These are phyloP conservation scores for Acer negundo DNA, from an alignment of 345 rosid species.

Conservation along the genomic window DNA sequence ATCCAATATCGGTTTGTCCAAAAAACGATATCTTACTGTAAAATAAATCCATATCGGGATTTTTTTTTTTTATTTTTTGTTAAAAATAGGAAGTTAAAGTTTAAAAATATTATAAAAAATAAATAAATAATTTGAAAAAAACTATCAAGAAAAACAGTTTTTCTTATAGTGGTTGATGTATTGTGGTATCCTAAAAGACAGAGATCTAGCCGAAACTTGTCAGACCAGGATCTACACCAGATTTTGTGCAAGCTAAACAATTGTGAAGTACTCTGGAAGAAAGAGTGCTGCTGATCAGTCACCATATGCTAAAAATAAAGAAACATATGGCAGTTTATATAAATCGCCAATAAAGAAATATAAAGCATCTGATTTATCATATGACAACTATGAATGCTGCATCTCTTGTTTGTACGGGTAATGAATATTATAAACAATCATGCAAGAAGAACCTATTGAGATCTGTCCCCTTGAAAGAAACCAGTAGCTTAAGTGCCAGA, in stretches of 20 bases:
- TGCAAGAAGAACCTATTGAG: constrained; percentile 57
- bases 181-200: constrained; percentile 47
- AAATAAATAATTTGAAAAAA: too few relatives aligned
- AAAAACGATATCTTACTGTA: too few relatives aligned
- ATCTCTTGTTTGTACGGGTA: constrained; percentile 84
- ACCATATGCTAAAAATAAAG: constrained; percentile 20
- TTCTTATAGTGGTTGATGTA: too few relatives aligned
- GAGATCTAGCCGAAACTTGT: constrained; percentile 47
- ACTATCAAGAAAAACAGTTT: too few relatives aligned
- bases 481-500: constrained; percentile 42
- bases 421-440: constrained; percentile 60
- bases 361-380: too few relatives aligned
- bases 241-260: constrained; percentile 13
- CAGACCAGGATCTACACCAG: constrained; percentile 27
- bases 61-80: too few relatives aligned
- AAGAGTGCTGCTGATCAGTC: constrained; percentile 22
- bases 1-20: too few relatives aligned
- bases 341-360: constrained; percentile 27
- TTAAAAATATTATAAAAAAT: too few relatives aligned
- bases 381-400: constrained; percentile 45
- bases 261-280: constrained; percentile 8
- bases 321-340: constrained; percentile 26
- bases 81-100: too few relatives aligned
- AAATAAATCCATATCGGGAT: too few relatives aligned
- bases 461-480: constrained; percentile 47